Evolutionary conservation across 441 rosid species (phyloP), one percentile per base, ranked within the genome.

Genomic region (Erodium trifolium): DNA sequence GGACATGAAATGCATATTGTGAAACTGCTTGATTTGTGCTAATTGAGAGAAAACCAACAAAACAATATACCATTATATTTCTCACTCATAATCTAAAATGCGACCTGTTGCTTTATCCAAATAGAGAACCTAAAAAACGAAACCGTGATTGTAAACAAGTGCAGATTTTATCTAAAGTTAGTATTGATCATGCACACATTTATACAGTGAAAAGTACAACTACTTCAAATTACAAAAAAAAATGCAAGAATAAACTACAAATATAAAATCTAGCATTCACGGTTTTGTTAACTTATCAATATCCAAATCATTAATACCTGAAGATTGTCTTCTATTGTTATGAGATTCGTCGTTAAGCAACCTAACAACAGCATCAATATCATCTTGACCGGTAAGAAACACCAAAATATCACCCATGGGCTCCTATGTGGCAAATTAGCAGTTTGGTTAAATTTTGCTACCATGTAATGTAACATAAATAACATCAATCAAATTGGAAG

Each of bases 321-420:
- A 76, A 67, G 92, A 86, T 10, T 71, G 85, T 74, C 84, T 87
- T 77, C 84, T 80, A 69, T 68, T 77, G 75, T 76, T 77, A 73
- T 78, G 92, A 79, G 87, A 78, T 85, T 89, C 96, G 71, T 94
- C 97, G 47, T 82, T 79, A 41, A 94, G 86, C 77, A 90, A 69
- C 81, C 77, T 82, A 70, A 81, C 79, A 69, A 93, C 87, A 72
- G 88, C 79, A 70, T 90, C 92, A 68, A 94, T 94, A 77, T 92
- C 99, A 75, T 94, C 99, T 82, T 94, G 96, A 81, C 99, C 99
- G 14, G 99, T 94, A 35, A 92, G 96, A 77, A 94, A 94, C 63
- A 90, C 91, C 78, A 94, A 82, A 82, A 92, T 82, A 80, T 92
- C 97, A 68, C 97, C 99, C 7, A 82, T 72, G 35, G 97, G 90